phyloP scores from a whole-genome alignment of 2,329 filamentous ascomycete species.

The Sporothrix dimorphospora region DNA sequence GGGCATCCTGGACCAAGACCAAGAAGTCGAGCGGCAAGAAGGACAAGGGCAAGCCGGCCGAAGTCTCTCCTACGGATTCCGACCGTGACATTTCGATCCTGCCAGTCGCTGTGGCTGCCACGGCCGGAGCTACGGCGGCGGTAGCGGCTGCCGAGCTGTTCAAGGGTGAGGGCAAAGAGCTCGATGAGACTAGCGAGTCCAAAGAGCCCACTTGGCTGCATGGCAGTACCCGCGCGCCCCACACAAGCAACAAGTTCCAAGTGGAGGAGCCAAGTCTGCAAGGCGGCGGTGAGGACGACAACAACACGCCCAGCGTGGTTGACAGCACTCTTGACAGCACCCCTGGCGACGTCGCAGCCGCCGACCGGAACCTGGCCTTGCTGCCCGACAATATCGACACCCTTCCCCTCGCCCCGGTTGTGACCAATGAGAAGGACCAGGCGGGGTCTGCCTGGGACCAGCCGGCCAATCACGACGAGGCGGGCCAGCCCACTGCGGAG shows the following conservation, averaged over 20 bases:
- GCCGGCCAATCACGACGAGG: conserved; percentile 17
- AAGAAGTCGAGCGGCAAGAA: conserved; percentile 5
- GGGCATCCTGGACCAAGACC: conserved; percentile 13
- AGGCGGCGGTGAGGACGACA: conserved; percentile 11
- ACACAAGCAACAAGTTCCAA: conserved; percentile 17
- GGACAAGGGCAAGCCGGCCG: not conserved
- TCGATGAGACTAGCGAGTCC: not conserved
- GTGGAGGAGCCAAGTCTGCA: not conserved
- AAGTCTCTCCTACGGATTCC: not conserved
- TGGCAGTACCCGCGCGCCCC: conserved; percentile 9
- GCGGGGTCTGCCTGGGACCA: not conserved
- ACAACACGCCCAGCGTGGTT: not conserved
- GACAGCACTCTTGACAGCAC: not conserved
- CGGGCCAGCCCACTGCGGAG: not conserved
- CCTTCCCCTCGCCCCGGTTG: not conserved
- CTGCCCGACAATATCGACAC: conserved; percentile 7
- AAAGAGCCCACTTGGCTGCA: conserved; percentile 19
- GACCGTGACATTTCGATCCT: not conserved
- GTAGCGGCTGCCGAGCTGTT: conserved; percentile 13
- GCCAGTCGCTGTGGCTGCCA: conserved; percentile 11
- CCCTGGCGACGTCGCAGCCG: conserved; percentile 16
- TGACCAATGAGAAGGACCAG: not conserved
- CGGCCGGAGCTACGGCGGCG: conserved; percentile 14
- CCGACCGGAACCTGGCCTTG: not conserved
- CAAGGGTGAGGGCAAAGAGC: not conserved